Percentiles rank a stretch among this genome's conserved stretches.
Conservation (phyloP, 768 basidiomycete species). For the Pilatotrama ljubarskyi region DNA sequence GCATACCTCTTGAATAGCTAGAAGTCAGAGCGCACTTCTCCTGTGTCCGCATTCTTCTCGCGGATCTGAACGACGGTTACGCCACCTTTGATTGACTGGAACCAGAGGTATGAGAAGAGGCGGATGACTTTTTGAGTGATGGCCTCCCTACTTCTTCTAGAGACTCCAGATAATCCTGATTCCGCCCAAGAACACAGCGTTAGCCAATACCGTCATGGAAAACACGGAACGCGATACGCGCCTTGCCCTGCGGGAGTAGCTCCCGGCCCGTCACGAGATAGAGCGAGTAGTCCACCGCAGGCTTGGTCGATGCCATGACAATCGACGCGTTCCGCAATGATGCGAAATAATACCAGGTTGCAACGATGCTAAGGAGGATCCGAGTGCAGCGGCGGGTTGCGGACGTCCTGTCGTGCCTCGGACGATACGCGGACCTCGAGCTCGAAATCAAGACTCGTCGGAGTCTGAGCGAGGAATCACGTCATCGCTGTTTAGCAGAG, state of each 20-base stretch:
- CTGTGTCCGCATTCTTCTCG: constrained; percentile 82
- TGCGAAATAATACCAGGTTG: too few relatives aligned
- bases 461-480: too few relatives aligned
- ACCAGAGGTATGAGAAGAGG: background rate
- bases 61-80: constrained; percentile 89
- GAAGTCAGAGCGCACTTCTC: constrained; percentile 56
- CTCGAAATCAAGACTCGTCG: too few relatives aligned
- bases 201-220: background rate
- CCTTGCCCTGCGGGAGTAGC: constrained; percentile 76
- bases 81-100: constrained; percentile 77
- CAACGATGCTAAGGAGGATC: too few relatives aligned
- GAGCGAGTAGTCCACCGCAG: constrained; percentile 59
- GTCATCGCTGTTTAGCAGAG: too few relatives aligned
- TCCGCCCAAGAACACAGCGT: background rate
- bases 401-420: too few relatives aligned
- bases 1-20: background rate
- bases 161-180: constrained; percentile 65
- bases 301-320: constrained; percentile 5
- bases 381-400: too few relatives aligned
- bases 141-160: constrained; percentile 63
- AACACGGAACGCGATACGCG: constrained; percentile 28
- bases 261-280: constrained; percentile 88
- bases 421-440: too few relatives aligned
- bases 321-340: too few relatives aligned
- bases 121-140: too few relatives aligned